These are phyloP conservation scores for Ophioceras dolichostomum DNA, from an alignment of 2,329 filamentous ascomycete genomes.

Conservation along the genomic window DNA sequence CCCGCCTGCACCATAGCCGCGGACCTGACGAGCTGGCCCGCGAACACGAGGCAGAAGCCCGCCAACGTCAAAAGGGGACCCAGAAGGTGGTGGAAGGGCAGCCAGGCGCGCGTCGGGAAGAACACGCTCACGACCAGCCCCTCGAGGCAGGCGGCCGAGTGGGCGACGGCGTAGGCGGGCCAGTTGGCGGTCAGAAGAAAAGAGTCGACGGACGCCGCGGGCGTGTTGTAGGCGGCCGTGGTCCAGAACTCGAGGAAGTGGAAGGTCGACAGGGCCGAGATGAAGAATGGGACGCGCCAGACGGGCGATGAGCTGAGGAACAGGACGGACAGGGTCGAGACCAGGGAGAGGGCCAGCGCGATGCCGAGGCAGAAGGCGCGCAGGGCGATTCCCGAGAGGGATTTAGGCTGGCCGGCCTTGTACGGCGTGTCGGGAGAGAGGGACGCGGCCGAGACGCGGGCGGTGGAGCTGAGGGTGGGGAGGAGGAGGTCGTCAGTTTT, in stretches of 20 bases:
- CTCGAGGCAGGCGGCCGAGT: constrained; percentile 62
- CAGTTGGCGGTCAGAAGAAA: constrained; percentile 84
- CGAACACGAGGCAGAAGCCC: constrained; percentile 50
- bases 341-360: constrained; percentile 22
- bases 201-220: constrained; percentile 55
- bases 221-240: constrained; percentile 74
- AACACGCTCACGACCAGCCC: constrained; percentile 48
- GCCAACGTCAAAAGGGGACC: constrained; percentile 30
- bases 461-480: constrained; percentile 15
- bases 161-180: constrained; percentile 70
- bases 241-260: constrained; percentile 96
- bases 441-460: constrained; percentile 11
- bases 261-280: constrained; percentile 60
- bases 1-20: constrained; percentile 82
- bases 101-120: constrained; percentile 36
- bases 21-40: constrained; percentile 68
- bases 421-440: constrained; percentile 16
- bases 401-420: constrained; percentile 37
- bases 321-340: constrained; percentile 17
- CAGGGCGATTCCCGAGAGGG: constrained; percentile 46
- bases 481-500: constrained; percentile 8
- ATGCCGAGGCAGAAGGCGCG: constrained; percentile 42
- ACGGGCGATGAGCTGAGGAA: constrained; percentile 29
- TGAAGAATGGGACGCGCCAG: constrained; percentile 56
- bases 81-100: constrained; percentile 29